These are phyloP conservation scores for Stagonosporopsis cucurbitacearum DNA, from an alignment of 2,329 filamentous ascomycete genomes.

Conservation along the genomic window DNA sequence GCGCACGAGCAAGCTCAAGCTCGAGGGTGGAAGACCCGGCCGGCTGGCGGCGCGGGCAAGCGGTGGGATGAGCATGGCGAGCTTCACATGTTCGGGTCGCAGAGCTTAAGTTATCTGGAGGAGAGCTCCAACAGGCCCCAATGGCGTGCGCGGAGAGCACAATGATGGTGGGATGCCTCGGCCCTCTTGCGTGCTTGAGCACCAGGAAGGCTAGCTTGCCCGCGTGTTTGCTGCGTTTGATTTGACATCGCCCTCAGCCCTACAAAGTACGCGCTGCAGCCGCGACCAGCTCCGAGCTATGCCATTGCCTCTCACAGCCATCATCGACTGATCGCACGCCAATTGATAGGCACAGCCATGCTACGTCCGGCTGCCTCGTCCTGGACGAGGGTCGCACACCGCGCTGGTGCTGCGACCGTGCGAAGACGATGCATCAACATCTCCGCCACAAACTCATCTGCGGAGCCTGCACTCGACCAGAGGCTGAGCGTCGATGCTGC, in stretches of 20 bases:
- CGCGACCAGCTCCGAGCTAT: conserved; percentile 17
- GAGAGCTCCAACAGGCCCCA: conserved; percentile 13
- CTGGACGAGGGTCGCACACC: conserved; percentile 31
- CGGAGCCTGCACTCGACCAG: conserved; percentile 49
- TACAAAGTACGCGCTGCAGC: conserved; percentile 12
- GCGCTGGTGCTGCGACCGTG: conserved; percentile 27
- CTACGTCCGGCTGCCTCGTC: conserved; percentile 40
- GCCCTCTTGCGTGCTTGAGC: conserved; percentile 12
- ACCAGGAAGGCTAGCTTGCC: conserved; percentile 15
- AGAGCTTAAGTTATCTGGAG: neutral
- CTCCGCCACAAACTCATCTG: conserved; percentile 52
- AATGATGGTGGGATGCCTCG: conserved; percentile 21
- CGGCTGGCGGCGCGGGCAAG: conserved; percentile 45
- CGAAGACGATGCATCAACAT: conserved; percentile 53
- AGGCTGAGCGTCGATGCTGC: conserved; percentile 29
- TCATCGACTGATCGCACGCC: conserved; percentile 22
- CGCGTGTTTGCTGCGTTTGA: conserved; percentile 21
- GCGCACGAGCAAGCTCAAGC: conserved; percentile 26
- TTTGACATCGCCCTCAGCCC: conserved; percentile 15
- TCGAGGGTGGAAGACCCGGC: conserved; percentile 31
- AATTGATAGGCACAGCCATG: conserved; percentile 41
- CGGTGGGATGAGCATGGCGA: conserved; percentile 44
- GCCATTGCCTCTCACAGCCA: conserved; percentile 4
- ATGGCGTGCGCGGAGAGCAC: conserved; percentile 10
- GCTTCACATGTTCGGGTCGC: conserved; percentile 32